Conservation (phyloP, 768 basidiomycete genomes). For the Punctularia strigosozonata region DNA sequence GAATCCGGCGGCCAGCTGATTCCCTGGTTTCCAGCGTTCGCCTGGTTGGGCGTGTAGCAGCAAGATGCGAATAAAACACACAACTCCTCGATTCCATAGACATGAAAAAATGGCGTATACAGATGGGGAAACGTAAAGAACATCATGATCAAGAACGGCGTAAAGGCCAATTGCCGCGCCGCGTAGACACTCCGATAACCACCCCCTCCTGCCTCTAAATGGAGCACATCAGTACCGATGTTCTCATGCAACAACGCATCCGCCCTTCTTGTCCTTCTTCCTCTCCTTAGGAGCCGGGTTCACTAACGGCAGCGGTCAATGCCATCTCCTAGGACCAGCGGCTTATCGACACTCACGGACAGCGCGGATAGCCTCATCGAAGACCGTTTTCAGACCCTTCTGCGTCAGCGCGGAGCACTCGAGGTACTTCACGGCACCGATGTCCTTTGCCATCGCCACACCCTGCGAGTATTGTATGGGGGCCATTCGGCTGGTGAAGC, state of each 20-base stretch:
- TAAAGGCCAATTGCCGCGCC: too few relatives aligned
- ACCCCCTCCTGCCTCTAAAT: too few relatives aligned
- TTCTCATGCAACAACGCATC: slow-evolving; percentile 76
- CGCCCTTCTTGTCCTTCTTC: slow-evolving; percentile 35
- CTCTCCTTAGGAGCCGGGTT: slow-evolving; percentile 59
- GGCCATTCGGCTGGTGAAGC: slow-evolving; percentile 66
- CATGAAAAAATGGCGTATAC: not conserved
- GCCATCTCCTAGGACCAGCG: slow-evolving; percentile 1
- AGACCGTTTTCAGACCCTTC: slow-evolving; percentile 97
- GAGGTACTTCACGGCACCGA: slow-evolving; percentile 91
- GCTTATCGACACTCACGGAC: slow-evolving; percentile 54
- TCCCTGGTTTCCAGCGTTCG: too few relatives aligned
- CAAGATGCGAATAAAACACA: too few relatives aligned
- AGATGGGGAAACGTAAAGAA: too few relatives aligned
- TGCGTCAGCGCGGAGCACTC: slow-evolving; percentile 96
- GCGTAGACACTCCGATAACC: too few relatives aligned
- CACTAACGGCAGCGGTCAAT: slow-evolving; percentile 29
- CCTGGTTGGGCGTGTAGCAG: too few relatives aligned
- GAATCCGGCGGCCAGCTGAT: too few relatives aligned
- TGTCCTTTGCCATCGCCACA: slow-evolving; percentile 83
- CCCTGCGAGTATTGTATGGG: slow-evolving; percentile 92
- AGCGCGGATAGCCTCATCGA: slow-evolving; percentile 96
- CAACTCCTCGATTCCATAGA: too few relatives aligned
- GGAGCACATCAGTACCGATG: too few relatives aligned
- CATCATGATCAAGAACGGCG: too few relatives aligned